Conservation (phyloP, 306 rosid species). For the Trichosanthes cucumerina region DNA sequence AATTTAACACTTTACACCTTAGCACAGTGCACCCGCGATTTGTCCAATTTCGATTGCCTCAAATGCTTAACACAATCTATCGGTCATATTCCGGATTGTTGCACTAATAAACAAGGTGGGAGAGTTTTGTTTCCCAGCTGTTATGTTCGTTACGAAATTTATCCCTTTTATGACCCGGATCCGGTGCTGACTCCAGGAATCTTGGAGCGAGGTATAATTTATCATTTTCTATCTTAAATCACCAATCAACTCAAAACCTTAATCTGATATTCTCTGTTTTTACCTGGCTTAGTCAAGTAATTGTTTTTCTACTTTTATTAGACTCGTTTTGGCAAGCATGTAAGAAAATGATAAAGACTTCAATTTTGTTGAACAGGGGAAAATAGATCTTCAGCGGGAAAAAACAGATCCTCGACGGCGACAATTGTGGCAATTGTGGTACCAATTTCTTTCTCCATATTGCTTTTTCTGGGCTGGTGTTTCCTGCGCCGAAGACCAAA, state of each 20-base stretch:
- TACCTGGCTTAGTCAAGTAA: too few relatives aligned
- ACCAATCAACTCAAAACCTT: too few relatives aligned
- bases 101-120: slow-evolving; percentile 11
- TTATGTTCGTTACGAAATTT: slow-evolving; percentile 16
- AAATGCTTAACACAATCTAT: slow-evolving; percentile 1
- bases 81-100: background rate
- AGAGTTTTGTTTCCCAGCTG: slow-evolving; percentile 22
- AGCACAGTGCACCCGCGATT: slow-evolving; percentile 29
- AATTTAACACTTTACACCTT: background rate
- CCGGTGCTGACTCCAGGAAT: too few relatives aligned
- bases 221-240: too few relatives aligned
- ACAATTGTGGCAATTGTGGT: slow-evolving; percentile 5
- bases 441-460: background rate
- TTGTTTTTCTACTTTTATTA: too few relatives aligned
- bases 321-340: background rate
- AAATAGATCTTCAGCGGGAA: background rate
- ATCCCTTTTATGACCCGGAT: background rate
- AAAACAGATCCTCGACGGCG: background rate
- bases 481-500: slow-evolving; percentile 6
- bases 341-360: too few relatives aligned
- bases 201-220: background rate
- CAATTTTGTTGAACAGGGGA: background rate
- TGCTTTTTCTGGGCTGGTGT: background rate
- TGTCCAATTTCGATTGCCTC: slow-evolving; percentile 7
- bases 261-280: too few relatives aligned